Conservation (phyloP, 2,329 filamentous ascomycete genomes). For the Sarocladium strictum region DNA sequence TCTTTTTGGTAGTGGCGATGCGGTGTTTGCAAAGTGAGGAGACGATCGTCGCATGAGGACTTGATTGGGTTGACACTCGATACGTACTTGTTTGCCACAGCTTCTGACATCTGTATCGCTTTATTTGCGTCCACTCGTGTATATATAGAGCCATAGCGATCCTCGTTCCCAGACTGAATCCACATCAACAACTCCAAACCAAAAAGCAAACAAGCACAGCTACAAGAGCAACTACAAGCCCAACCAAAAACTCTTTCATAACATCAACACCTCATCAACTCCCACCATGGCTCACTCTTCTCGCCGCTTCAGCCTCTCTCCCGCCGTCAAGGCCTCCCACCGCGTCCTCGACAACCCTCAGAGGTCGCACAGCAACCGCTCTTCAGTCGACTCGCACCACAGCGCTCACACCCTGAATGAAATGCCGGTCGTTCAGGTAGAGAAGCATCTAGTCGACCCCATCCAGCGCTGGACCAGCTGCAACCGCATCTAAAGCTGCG, state of each 20-base stretch:
- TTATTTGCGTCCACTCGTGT: neutral
- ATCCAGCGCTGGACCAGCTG: conserved; percentile 7
- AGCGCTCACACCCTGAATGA: neutral
- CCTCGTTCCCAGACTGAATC: neutral
- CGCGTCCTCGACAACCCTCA: conserved; percentile 3
- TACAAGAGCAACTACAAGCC: neutral
- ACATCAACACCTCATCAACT: neutral
- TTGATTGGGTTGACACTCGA: neutral
- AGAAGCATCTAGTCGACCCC: neutral
- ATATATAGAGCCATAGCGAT: neutral
- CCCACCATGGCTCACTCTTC: neutral
- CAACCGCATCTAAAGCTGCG: neutral
- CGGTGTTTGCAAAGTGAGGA: neutral
- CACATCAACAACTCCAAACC: neutral
- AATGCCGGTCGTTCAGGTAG: neutral
- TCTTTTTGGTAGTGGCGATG: neutral
- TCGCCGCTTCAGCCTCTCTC: conserved; percentile 4
- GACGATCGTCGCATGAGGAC: neutral
- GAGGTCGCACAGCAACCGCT: conserved; percentile 5
- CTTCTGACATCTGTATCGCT: too few species aligned
- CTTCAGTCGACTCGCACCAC: neutral
- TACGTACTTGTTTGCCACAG: neutral
- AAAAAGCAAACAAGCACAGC: neutral
- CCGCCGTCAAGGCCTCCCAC: conserved; percentile 2
- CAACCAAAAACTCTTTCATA: neutral